Base-by-base conservation (phyloP, 2,329 filamentous ascomycete species). In the Basipetospora chlamydospora region DNA sequence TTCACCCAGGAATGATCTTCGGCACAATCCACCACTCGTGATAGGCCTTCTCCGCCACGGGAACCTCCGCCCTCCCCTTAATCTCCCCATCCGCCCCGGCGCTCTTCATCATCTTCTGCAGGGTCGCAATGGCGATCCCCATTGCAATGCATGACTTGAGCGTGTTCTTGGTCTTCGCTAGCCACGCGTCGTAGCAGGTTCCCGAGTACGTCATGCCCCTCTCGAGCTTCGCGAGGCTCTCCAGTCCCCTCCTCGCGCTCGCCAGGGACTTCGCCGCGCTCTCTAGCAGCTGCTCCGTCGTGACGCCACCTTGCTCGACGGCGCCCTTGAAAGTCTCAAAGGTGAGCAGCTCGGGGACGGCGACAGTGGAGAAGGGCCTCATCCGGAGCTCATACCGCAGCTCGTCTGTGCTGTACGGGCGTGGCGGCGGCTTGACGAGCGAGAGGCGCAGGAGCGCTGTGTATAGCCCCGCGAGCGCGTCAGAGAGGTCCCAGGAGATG, bases 361-460 rank as follows among this genome's bases (percentile, higher is more conserved):
- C 67, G 39, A 93, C 69, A 6, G 61, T 53, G 1, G 78, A 63
- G 49, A 92, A 94, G 0, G 85, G 83, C 48, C 80, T 82, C 83
- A 93, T 90, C 40, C 87, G 80, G 8, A 92, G 60, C 45, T 90
- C 80, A 53, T 90, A 87, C 10, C 84, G 75, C 4, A 86, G 60
- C 22, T 64, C 57, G 39, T 80, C 70, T 12, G 69, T 71, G 39
- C 76, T 73, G 51, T 86, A 92, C 0, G 79, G 76, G 1, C 73
- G 61, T 0, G 55, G 54, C 5, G 64, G 70, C 0, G 58, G 39
- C 35, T 62, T 57, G 46, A 85, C 45, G 42, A 76, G 50, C 18
- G 54, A 47, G 6, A 80, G 62, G 7, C 80, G 76, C 20, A 63
- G 53, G 1, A 90, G 61, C 1, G 76, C 62, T 0, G 70, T 70